Conservation (phyloP, 2,329 filamentous ascomycete genomes). For the Ascochyta koolunga region DNA sequence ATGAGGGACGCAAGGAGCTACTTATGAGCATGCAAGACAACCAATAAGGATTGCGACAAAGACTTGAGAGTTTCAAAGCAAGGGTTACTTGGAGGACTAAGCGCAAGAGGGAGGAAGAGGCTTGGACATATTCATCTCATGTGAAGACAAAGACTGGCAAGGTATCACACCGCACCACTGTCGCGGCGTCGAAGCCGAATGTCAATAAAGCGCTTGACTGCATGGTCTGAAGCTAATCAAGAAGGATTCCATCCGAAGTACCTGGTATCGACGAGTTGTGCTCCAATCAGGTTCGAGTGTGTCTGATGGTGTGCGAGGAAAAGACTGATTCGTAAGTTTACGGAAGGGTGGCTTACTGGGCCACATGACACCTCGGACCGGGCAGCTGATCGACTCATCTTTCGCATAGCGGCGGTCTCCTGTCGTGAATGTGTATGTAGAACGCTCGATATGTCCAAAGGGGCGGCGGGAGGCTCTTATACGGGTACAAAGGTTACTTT, state of each 20-base stretch:
- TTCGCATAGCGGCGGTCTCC: constrained; percentile 32
- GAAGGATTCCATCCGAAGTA: constrained; percentile 43
- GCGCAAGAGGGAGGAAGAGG: constrained; percentile 27
- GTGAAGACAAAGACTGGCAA: constrained; percentile 34
- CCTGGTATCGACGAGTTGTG: constrained; percentile 38
- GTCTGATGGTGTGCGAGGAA: constrained; percentile 46
- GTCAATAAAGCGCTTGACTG: constrained; percentile 42
- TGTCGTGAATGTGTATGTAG: constrained; percentile 25
- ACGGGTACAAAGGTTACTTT: constrained; percentile 23
- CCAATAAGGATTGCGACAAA: constrained; percentile 29
- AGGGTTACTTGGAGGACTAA: constrained; percentile 21
- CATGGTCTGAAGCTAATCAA: constrained; percentile 47
- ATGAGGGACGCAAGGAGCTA: constrained; percentile 36
- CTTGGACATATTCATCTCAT: constrained; percentile 41
- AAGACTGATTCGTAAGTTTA: constrained; percentile 45
- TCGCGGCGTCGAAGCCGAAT: constrained; percentile 37
- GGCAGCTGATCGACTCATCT: constrained; percentile 46
- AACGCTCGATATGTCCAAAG: constrained; percentile 15
- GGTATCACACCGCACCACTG: constrained; percentile 32
- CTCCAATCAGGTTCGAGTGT: constrained; percentile 39
- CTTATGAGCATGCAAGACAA: constrained; percentile 33
- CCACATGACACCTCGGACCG: constrained; percentile 44
- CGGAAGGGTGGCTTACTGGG: constrained; percentile 46
- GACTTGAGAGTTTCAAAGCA: constrained; percentile 34
- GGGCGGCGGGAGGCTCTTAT: constrained; percentile 33